Conservation (phyloP, 2,329 filamentous ascomycete species). For the Talaromyces sp. region DNA sequence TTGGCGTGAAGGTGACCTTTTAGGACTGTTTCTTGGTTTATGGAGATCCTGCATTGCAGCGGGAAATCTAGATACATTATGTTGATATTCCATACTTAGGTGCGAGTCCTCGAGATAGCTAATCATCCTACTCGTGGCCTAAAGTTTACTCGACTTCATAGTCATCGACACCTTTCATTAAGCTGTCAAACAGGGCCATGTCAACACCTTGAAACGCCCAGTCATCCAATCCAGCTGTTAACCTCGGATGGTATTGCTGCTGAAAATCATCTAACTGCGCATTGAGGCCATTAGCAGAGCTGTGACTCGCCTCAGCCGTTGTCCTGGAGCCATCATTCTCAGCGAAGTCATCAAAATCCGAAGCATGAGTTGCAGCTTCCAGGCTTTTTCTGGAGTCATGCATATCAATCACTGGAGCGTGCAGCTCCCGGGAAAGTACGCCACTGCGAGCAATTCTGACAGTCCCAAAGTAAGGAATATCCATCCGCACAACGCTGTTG, state of each 20-base stretch:
- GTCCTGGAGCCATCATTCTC: not conserved
- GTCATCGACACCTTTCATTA: conserved; percentile 1
- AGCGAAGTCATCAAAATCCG: not conserved
- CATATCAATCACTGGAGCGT: not conserved
- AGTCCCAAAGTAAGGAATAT: conserved; percentile 44
- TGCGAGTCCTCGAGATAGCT: not conserved
- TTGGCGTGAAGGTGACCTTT: not conserved
- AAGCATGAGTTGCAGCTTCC: not conserved
- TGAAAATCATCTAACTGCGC: not conserved
- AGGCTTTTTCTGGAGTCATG: not conserved
- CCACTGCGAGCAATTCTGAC: conserved; percentile 32
- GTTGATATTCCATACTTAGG: not conserved
- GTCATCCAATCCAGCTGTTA: not conserved
- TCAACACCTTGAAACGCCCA: conserved; percentile 8
- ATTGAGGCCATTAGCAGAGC: not conserved
- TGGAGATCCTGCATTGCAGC: not conserved
- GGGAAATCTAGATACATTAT: not conserved
- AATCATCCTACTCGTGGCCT: not conserved
- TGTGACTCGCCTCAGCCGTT: no score
- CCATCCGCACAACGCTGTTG: conserved; percentile 30
- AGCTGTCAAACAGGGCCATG: not conserved
- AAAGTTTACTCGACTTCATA: not conserved
- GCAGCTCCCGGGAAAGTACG: not conserved
- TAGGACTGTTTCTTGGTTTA: not conserved
- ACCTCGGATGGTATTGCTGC: not conserved